Percentiles rank a stretch among this genome's conserved stretches.
These are phyloP conservation scores for Lolium rigidum DNA, from an alignment of 176 grass and related monocot genomes.

Conservation along the genomic window DNA sequence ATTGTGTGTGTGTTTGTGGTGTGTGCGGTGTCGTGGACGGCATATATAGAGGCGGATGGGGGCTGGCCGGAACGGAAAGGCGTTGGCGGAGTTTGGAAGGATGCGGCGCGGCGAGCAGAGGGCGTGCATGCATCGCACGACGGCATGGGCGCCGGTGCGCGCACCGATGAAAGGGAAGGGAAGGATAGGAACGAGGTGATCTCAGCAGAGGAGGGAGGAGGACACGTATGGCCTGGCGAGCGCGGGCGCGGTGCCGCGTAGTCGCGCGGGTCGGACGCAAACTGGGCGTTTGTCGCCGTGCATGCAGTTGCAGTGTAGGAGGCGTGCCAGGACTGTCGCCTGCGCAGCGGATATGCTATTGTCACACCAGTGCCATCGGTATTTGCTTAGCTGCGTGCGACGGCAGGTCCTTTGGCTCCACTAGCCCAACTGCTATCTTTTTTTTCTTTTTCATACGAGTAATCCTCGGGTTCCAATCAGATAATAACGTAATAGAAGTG, in stretches of 20 bases:
- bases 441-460: too few relatives aligned
- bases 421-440: too few relatives aligned
- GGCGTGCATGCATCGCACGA: not conserved
- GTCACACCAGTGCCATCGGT: too few relatives aligned
- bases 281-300: not conserved
- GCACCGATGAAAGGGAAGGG: not conserved
- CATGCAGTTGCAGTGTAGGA: not conserved
- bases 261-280: not conserved
- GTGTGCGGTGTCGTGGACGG: not conserved
- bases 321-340: too few relatives aligned
- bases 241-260: conserved; percentile 48
- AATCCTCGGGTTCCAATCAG: too few relatives aligned
- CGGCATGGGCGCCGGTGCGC: conserved; percentile 19
- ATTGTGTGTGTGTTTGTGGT: not conserved
- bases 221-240: conserved; percentile 27
- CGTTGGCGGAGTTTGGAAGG: not conserved
- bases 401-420: too few relatives aligned
- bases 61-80: not conserved
- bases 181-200: not conserved
- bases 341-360: too few relatives aligned
- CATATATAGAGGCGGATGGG: not conserved
- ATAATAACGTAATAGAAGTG: too few relatives aligned
- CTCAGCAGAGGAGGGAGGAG: not conserved
- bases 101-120: conserved; percentile 26
- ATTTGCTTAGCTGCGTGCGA: too few relatives aligned